Evolutionary conservation across 2,329 filamentous ascomycete genomes (phyloP).

Genomic region (Neobulgaria alba): DNA sequence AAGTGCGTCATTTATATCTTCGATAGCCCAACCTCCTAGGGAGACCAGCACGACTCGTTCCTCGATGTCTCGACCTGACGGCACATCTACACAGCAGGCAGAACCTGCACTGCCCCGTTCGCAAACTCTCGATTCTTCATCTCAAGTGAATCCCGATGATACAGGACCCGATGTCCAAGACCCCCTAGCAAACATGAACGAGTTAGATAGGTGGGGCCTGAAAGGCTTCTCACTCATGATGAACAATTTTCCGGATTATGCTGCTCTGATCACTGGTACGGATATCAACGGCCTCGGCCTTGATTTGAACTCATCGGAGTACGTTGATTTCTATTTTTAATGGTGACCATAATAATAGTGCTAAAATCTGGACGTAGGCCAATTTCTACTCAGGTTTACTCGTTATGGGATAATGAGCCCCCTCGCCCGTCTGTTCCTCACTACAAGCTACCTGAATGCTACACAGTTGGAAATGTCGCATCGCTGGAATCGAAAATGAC

Average conservation of each 20-base stretch:
- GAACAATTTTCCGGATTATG: conserved; percentile 57
- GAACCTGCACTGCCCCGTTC: conserved; percentile 11
- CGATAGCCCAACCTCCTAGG: conserved; percentile 12
- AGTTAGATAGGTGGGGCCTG: conserved; percentile 55
- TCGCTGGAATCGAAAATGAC: conserved; percentile 56
- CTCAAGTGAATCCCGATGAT: conserved; percentile 23
- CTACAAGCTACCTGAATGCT: conserved; percentile 55
- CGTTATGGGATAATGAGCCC: conserved; percentile 50
- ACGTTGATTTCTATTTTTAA: conserved; percentile 26
- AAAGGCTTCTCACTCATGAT: conserved; percentile 51
- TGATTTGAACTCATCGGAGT: conserved; percentile 50
- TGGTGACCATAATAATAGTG: conserved; percentile 1
- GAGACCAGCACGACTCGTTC: conserved; percentile 18
- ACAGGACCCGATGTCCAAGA: conserved; percentile 39
- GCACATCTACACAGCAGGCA: conserved; percentile 11
- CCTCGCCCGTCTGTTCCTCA: conserved; percentile 49
- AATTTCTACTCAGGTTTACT: conserved; percentile 52
- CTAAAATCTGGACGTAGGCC: conserved; percentile 22
- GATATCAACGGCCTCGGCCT: conserved; percentile 49
- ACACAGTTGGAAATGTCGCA: conserved; percentile 57
- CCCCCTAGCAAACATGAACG: conserved; percentile 52
- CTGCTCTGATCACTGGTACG: conserved; percentile 50
- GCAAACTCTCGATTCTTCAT: conserved; percentile 19
- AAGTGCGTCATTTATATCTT: conserved; percentile 18
- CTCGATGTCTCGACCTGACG: conserved; percentile 20